Evolutionary conservation across 371 early-diverging fungal genomes (phyloP).

Genomic region (Mucor indicus): DNA sequence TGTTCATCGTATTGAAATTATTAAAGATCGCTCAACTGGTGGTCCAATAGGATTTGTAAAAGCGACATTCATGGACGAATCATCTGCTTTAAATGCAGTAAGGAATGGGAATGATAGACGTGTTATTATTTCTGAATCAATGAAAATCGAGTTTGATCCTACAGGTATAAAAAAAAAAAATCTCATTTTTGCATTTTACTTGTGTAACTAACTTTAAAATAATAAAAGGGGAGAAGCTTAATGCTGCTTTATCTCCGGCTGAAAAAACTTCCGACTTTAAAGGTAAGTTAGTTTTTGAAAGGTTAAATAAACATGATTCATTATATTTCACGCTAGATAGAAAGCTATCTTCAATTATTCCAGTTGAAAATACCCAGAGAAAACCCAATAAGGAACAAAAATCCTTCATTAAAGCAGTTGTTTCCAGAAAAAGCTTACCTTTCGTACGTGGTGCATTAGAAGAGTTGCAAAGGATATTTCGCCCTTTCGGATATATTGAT

Average conservation of each 20-base stretch:
- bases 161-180: conserved; percentile 25
- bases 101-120: conserved; percentile 50
- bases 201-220: background rate
- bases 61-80: conserved; percentile 31
- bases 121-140: conserved; percentile 39
- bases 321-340: no score
- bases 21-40: conserved; percentile 43
- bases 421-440: conserved; percentile 46
- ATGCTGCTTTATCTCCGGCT: conserved; percentile 1
- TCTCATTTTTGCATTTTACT: background rate
- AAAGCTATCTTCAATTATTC: no score
- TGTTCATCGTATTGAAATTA: conserved; percentile 43
- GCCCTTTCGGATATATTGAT: conserved; percentile 27
- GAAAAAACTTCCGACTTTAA: background rate
- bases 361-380: no score
- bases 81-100: conserved; percentile 41
- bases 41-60: conserved; percentile 44
- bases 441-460: conserved; percentile 47
- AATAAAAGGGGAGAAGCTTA: background rate
- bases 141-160: conserved; percentile 56
- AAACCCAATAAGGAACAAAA: no score
- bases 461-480: conserved; percentile 31
- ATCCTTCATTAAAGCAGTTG: conserved; percentile 25
- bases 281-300: no score
- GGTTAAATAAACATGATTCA: no score